Conservation (phyloP, 805 yeast species). For the Kockiozyma suomiensis region DNA sequence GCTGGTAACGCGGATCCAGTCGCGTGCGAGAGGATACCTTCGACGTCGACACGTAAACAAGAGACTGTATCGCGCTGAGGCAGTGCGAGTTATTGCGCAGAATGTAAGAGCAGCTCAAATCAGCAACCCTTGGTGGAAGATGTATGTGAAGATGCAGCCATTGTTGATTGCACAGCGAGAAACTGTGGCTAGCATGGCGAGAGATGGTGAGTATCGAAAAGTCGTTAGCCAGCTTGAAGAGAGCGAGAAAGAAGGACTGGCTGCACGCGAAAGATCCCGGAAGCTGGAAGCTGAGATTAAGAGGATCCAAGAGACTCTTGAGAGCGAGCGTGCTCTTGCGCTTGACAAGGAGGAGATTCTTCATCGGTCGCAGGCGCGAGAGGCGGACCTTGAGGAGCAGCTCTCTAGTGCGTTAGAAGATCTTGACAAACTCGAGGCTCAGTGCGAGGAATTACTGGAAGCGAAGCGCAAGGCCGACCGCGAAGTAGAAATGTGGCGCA, state of each 20-base stretch:
- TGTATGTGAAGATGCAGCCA: constrained; percentile 74
- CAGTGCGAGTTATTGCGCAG: constrained; percentile 67
- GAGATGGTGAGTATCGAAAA: constrained; percentile 35
- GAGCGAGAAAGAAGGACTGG: constrained; percentile 40
- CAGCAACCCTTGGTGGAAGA: constrained; percentile 75
- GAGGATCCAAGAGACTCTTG: constrained; percentile 42
- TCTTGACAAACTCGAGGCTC: constrained; percentile 40
- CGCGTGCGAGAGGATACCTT: constrained; percentile 64
- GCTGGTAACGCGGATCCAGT: constrained; percentile 63
- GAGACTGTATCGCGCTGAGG: constrained; percentile 62
- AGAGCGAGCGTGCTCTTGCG: constrained; percentile 49
- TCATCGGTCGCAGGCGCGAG: constrained; percentile 48
- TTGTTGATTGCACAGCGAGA: constrained; percentile 65
- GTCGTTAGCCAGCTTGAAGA: constrained; percentile 41
- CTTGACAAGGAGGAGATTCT: constrained; percentile 54
- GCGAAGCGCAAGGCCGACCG: constrained; percentile 42
- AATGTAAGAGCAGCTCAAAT: constrained; percentile 55
- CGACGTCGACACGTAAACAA: constrained; percentile 54
- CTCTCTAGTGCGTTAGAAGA: constrained; percentile 40
- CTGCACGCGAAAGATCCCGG: constrained; percentile 35
- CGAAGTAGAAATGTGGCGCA: constrained; percentile 41
- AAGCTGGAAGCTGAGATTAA: constrained; percentile 38
- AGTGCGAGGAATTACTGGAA: constrained; percentile 42
- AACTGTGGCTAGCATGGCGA: constrained; percentile 47
- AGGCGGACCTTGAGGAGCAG: constrained; percentile 44